Evolutionary conservation across 345 rosid genomes (phyloP).

Genomic region (Erodium maritimum): DNA sequence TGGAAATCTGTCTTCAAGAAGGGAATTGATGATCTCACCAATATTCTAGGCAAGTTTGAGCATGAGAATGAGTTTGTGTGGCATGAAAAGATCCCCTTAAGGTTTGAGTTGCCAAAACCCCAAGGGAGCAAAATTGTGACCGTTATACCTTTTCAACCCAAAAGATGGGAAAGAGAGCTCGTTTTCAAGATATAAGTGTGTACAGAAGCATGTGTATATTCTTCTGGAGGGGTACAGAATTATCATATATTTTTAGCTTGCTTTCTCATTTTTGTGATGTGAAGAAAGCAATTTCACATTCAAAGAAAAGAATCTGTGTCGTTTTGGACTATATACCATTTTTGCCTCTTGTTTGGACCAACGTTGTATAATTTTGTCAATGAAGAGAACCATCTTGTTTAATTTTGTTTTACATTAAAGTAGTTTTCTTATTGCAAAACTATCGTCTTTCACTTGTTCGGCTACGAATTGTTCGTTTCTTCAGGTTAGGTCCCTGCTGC

Average conservation of each 20-base stretch:
- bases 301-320: background rate
- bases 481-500: too few relatives aligned
- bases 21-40: conserved; percentile 35
- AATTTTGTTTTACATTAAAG: too few relatives aligned
- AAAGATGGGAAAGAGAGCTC: conserved; percentile 39
- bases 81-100: conserved; percentile 34
- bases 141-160: conserved; percentile 36
- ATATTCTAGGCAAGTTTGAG: conserved; percentile 37
- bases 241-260: background rate
- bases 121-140: conserved; percentile 51
- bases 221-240: background rate
- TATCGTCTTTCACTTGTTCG: too few relatives aligned
- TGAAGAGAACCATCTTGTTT: too few relatives aligned
- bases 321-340: too few relatives aligned
- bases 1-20: conserved; percentile 29
- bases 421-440: too few relatives aligned
- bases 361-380: too few relatives aligned
- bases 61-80: conserved; percentile 48
- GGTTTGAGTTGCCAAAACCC: conserved; percentile 39
- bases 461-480: too few relatives aligned
- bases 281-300: background rate
- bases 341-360: too few relatives aligned
- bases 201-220: conserved; percentile 6
- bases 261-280: background rate
- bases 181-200: conserved; percentile 30